Percentiles rank a stretch among this genome's conserved stretches.
Conservation (phyloP, 371 early-diverging fungal genomes). For the Haplosporangium sp. region DNA sequence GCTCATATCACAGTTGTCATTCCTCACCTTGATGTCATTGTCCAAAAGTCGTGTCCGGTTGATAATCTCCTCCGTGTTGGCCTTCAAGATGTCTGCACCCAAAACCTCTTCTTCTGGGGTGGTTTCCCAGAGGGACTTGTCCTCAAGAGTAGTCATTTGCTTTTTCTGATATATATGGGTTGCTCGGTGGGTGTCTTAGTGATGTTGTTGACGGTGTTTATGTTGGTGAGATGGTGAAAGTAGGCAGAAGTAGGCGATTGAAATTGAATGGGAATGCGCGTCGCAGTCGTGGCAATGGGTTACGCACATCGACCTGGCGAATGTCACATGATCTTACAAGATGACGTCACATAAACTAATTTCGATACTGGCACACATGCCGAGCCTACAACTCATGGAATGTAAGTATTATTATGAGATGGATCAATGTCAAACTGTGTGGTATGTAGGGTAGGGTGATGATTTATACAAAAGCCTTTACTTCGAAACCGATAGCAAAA, state of each 20-base stretch:
- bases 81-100: constrained; percentile 90
- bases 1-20: neutral
- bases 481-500: too few species aligned
- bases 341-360: too few species aligned
- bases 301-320: too few species aligned
- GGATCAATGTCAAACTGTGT: too few species aligned
- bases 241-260: neutral
- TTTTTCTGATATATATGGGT: neutral
- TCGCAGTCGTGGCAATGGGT: too few species aligned
- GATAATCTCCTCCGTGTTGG: constrained; percentile 90
- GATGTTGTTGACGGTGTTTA: neutral
- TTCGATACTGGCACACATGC: too few species aligned
- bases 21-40: constrained; percentile 93
- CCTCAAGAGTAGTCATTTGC: constrained; percentile 73
- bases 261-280: too few species aligned
- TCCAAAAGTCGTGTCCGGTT: constrained; percentile 94
- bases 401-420: too few species aligned
- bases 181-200: neutral
- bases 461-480: too few species aligned
- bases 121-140: constrained; percentile 74
- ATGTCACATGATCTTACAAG: too few species aligned
- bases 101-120: constrained; percentile 78
- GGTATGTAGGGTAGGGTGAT: too few species aligned
- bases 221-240: neutral
- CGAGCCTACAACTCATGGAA: too few species aligned